Evolutionary conservation across 495 filamentous ascomycete genomes (phyloP).

Genomic region (Hamigera avellanea): DNA sequence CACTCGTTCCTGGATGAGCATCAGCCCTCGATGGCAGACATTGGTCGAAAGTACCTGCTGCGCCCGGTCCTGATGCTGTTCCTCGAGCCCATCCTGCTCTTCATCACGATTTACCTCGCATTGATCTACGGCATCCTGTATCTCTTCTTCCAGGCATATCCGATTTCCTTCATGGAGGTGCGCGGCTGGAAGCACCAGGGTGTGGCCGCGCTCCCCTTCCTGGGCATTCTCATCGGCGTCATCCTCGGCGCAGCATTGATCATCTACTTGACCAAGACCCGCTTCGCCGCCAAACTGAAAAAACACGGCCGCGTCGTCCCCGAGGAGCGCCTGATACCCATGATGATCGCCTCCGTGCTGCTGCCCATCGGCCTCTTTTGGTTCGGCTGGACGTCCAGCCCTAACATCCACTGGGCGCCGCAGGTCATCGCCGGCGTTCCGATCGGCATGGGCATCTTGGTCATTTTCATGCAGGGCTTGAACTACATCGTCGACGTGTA

Average conservation of each 20-base stretch:
- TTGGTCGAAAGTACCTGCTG: slow-evolving; percentile 40
- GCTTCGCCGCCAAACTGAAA: slow-evolving; percentile 36
- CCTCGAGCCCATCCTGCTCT: slow-evolving; percentile 48
- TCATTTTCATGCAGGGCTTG: slow-evolving; percentile 47
- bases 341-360: slow-evolving; percentile 44
- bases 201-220: slow-evolving; percentile 45
- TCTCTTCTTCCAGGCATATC: slow-evolving; percentile 51
- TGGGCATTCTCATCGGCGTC: slow-evolving; percentile 46
- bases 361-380: slow-evolving; percentile 51
- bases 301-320: slow-evolving; percentile 40
- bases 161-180: slow-evolving; percentile 41
- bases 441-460: slow-evolving; percentile 42
- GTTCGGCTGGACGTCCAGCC: slow-evolving; percentile 49
- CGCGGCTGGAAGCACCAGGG: slow-evolving; percentile 39
- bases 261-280: slow-evolving; percentile 33
- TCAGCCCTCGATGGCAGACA: slow-evolving; percentile 30
- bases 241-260: slow-evolving; percentile 32
- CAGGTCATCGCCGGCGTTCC: slow-evolving; percentile 38
- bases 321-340: slow-evolving; percentile 46
- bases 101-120: slow-evolving; percentile 37
- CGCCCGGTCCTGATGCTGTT: slow-evolving; percentile 51
- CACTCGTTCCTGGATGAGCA: slow-evolving; percentile 48
- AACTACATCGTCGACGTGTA: slow-evolving; percentile 59
- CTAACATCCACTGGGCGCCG: slow-evolving; percentile 31
- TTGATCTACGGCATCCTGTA: slow-evolving; percentile 54